These are phyloP conservation scores for Avena insularis DNA, from an alignment of 176 grass and related monocot genomes.

Conservation along the genomic window DNA sequence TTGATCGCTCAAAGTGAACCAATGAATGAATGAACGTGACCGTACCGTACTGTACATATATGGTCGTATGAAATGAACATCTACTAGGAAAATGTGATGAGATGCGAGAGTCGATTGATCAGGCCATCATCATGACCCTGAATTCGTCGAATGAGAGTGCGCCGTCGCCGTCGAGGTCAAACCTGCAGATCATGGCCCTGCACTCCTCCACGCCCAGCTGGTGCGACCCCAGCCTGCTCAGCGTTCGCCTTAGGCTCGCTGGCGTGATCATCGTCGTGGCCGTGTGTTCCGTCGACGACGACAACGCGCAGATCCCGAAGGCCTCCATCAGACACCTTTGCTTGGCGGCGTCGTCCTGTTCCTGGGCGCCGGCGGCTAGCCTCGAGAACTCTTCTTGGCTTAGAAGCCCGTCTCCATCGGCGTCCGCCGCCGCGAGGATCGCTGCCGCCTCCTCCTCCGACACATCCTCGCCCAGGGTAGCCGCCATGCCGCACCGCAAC, in stretches of 20 bases:
- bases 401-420: slow-evolving; percentile 52
- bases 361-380: not conserved
- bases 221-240: slow-evolving; percentile 40
- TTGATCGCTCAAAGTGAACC: too few relatives aligned
- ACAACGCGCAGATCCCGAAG: slow-evolving; percentile 55
- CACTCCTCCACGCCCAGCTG: slow-evolving; percentile 49
- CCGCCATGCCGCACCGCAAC: slow-evolving; percentile 38
- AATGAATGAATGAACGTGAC: not conserved
- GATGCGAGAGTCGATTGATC: not conserved
- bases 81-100: not conserved
- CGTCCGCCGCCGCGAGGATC: slow-evolving; percentile 40
- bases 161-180: slow-evolving; percentile 68
- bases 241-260: slow-evolving; percentile 56
- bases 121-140: slow-evolving; percentile 62
- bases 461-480: slow-evolving; percentile 30
- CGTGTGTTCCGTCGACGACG: not conserved
- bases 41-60: not conserved
- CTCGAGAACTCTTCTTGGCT: slow-evolving; percentile 41
- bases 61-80: not conserved
- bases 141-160: slow-evolving; percentile 65
- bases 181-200: slow-evolving; percentile 67
- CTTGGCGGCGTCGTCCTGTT: slow-evolving; percentile 28
- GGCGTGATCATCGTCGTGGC: slow-evolving; percentile 48
- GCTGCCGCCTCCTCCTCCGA: slow-evolving; percentile 47
- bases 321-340: slow-evolving; percentile 47